phyloP scores from a whole-genome alignment of 495 filamentous ascomycete species.

The Melanomma pulvis-pyrius region DNA sequence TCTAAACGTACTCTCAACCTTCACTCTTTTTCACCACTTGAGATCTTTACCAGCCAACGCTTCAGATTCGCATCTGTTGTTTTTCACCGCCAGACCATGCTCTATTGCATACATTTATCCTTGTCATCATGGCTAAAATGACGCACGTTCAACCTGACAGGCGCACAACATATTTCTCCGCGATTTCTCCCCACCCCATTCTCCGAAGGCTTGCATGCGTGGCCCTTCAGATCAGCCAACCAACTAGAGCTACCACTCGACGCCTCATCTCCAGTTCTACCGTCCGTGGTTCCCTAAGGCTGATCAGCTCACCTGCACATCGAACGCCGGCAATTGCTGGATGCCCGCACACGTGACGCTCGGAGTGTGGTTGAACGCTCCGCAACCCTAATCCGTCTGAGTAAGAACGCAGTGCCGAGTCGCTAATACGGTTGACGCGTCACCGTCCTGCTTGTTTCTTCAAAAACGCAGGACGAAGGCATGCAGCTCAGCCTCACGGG shows the following conservation, averaged over 20 bases:
- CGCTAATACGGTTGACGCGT: slow-evolving; percentile 16
- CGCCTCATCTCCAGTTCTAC: background rate
- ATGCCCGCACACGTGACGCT: background rate
- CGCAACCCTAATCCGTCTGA: background rate
- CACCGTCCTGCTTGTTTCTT: background rate
- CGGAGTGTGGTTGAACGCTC: too few relatives aligned
- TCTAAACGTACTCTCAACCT: background rate
- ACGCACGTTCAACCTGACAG: slow-evolving; percentile 14
- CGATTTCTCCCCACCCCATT: slow-evolving; percentile 34
- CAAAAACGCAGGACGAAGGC: background rate
- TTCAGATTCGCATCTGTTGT: too few relatives aligned
- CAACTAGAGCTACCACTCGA: background rate
- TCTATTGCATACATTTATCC: too few relatives aligned
- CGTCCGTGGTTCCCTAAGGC: background rate
- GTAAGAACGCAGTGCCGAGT: background rate
- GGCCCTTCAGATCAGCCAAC: background rate
- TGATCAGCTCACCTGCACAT: background rate
- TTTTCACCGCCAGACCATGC: too few relatives aligned
- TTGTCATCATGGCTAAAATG: background rate
- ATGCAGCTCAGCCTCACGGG: slow-evolving; percentile 24
- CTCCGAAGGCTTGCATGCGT: slow-evolving; percentile 17
- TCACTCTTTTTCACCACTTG: background rate
- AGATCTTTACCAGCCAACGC: background rate
- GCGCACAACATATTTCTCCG: slow-evolving; percentile 4
- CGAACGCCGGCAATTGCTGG: background rate